These are phyloP conservation scores for Syzygium aqueum DNA, from an alignment of 345 rosid species.

Conservation along the genomic window DNA sequence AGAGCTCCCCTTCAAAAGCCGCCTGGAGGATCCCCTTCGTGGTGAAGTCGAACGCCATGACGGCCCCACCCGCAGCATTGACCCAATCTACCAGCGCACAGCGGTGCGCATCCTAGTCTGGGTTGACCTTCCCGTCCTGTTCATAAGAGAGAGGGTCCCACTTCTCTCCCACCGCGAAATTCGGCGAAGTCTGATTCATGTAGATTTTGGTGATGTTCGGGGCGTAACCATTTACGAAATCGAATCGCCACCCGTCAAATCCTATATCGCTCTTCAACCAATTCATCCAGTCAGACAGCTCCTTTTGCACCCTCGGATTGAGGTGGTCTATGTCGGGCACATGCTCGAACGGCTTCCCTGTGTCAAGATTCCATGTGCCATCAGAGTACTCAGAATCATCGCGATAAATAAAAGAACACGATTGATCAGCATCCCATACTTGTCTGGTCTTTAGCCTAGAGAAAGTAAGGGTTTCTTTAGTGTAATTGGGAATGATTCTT, in stretches of 20 bases:
- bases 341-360: slow-evolving; percentile 38
- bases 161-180: slow-evolving; percentile 78
- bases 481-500: too few species aligned
- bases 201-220: slow-evolving; percentile 45
- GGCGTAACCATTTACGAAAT: slow-evolving; percentile 62
- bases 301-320: slow-evolving; percentile 52
- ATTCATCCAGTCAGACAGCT: slow-evolving; percentile 83
- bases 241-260: slow-evolving; percentile 73
- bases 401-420: slow-evolving; percentile 53
- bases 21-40: slow-evolving; percentile 77
- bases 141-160: slow-evolving; percentile 50
- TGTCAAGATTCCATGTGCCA: slow-evolving; percentile 66
- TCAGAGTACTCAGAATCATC: slow-evolving; percentile 36
- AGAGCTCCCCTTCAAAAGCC: slow-evolving; percentile 66
- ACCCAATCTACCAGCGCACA: slow-evolving; percentile 50
- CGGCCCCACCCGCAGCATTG: slow-evolving; percentile 44
- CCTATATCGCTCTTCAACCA: slow-evolving; percentile 77
- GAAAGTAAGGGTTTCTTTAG: too few species aligned
- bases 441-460: too few species aligned
- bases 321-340: slow-evolving; percentile 91
- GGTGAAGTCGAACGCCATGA: slow-evolving; percentile 77
- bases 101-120: slow-evolving; percentile 54
- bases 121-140: slow-evolving; percentile 38
- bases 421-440: too few species aligned
- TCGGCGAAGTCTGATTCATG: slow-evolving; percentile 40